These are phyloP conservation scores for Scheffersomyces stipitis DNA, from an alignment of 805 yeast species.

Conservation along the genomic window DNA sequence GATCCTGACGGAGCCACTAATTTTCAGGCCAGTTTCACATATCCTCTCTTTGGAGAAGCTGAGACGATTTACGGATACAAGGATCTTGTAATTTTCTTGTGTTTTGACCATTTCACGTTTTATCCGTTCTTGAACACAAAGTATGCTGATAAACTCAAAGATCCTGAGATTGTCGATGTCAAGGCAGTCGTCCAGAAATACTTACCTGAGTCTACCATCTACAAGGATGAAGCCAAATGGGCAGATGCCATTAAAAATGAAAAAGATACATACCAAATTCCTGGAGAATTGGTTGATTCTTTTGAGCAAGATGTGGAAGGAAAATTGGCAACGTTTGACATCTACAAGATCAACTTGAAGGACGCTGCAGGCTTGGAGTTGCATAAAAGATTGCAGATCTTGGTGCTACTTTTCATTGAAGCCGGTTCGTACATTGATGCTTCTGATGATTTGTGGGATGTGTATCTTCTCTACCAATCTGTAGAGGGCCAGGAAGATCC, in stretches of 20 bases:
- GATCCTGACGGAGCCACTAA: slow-evolving; percentile 54
- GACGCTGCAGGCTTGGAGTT: slow-evolving; percentile 48
- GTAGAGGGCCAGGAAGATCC: slow-evolving; percentile 20
- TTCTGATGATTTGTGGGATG: slow-evolving; percentile 76
- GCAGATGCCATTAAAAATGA: slow-evolving; percentile 53
- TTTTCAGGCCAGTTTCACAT: slow-evolving; percentile 80
- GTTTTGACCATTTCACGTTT: slow-evolving; percentile 74
- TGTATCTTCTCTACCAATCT: slow-evolving; percentile 53
- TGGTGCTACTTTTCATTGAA: slow-evolving; percentile 83
- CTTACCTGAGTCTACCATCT: slow-evolving; percentile 61
- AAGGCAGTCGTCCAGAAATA: slow-evolving; percentile 51
- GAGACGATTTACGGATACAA: slow-evolving; percentile 87
- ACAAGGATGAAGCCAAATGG: slow-evolving; percentile 71
- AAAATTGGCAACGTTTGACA: slow-evolving; percentile 30
- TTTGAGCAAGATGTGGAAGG: slow-evolving; percentile 34
- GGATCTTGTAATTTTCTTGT: slow-evolving; percentile 60
- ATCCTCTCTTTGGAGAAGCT: slow-evolving; percentile 90
- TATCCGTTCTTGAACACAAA: slow-evolving; percentile 68
- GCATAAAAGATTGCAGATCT: slow-evolving; percentile 71
- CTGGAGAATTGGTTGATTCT: slow-evolving; percentile 37
- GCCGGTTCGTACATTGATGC: slow-evolving; percentile 89
- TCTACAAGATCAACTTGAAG: slow-evolving; percentile 51
- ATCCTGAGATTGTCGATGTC: slow-evolving; percentile 60
- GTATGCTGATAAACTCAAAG: slow-evolving; percentile 52
- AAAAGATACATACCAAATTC: slow-evolving; percentile 38